Evolutionary conservation across 306 rosid genomes (phyloP), one percentile per base, ranked within the genome.

Genomic region (Cercis canadensis): DNA sequence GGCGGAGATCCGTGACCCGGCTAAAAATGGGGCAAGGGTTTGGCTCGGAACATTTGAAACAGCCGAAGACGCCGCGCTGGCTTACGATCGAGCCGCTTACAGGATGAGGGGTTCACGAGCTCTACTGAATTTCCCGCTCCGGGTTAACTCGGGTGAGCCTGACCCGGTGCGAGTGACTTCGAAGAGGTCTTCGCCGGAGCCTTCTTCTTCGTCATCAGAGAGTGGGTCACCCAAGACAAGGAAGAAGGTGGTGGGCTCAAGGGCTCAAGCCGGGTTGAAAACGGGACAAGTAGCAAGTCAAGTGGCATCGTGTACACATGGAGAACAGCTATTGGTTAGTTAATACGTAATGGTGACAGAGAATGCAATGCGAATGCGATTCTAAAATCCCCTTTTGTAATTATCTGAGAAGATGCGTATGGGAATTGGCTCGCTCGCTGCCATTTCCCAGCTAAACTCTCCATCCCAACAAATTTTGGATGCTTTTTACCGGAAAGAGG

Each of bases 31-130:
- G 0, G 96, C 97, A 0, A 54, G 98, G n/a, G 94, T 89, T 36
- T 94, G 98, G 98, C 94, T 94, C 2, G 98, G 98, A 7, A 94
- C 98, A 0, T 94, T 85, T 16, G 90, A 89, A 66, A 94, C 97
- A 21, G 98, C 97, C 0, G 98, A 94, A 81, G 98, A 90, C 32
- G 98, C 98, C 0, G 98, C 98, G 5, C 47, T 94, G 80, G 96
- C 97, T 49, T 94, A 94, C 69, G 98, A 94, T 11, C 81, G 90
- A 12, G 98, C 98, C 9, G 98, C 98, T 1, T 94, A 87, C 15
- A 58, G 92, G 47, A 94, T 94, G 97, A 88, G 98, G 4, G 98
- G 98, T 2, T 88, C 97, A 0, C 65, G 85, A 17, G 98, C 98
- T 11, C 39, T 90, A 41, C 57, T 94, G 59, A 94, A 94, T 53